These are phyloP conservation scores for Orbilia brochopaga DNA, from an alignment of 2,329 filamentous ascomycete genomes.

Conservation along the genomic window DNA sequence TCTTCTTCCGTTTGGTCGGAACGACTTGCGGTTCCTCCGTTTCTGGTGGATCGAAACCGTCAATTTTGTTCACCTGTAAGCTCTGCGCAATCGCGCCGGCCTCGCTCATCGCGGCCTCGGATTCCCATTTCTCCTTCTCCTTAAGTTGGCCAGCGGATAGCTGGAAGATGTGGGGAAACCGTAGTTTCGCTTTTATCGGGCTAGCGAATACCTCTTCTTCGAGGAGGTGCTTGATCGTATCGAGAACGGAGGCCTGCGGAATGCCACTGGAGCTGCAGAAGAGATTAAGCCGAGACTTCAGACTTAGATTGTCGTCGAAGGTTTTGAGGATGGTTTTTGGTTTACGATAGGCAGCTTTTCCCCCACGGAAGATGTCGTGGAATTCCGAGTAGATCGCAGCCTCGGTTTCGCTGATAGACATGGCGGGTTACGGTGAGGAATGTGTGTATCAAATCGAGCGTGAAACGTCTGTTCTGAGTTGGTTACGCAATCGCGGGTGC, in stretches of 20 bases:
- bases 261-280: constrained; percentile 15
- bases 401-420: background rate
- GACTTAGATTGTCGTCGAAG: background rate
- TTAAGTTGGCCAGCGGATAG: constrained; percentile 2
- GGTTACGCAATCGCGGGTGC: no score
- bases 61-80: constrained; percentile 5
- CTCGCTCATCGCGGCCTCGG: constrained; percentile 13
- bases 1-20: background rate
- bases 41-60: constrained; percentile 8
- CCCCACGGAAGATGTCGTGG: constrained; percentile 8
- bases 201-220: constrained; percentile 5
- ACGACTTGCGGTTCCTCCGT: background rate
- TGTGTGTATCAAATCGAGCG: background rate
- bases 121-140: constrained; percentile 13
- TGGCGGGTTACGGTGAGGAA: background rate
- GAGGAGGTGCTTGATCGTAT: constrained; percentile 3
- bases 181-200: constrained; percentile 5
- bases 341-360: constrained; percentile 7
- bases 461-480: no score
- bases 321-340: constrained; percentile 5
- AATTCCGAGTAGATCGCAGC: constrained; percentile 5
- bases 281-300: background rate
- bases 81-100: constrained; percentile 5
- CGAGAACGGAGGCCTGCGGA: background rate
- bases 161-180: constrained; percentile 18